Evolutionary conservation across 202 grass and related monocot genomes (phyloP), one percentile per base, ranked within the genome.

Genomic region (Sporobolus alterniflorus): DNA sequence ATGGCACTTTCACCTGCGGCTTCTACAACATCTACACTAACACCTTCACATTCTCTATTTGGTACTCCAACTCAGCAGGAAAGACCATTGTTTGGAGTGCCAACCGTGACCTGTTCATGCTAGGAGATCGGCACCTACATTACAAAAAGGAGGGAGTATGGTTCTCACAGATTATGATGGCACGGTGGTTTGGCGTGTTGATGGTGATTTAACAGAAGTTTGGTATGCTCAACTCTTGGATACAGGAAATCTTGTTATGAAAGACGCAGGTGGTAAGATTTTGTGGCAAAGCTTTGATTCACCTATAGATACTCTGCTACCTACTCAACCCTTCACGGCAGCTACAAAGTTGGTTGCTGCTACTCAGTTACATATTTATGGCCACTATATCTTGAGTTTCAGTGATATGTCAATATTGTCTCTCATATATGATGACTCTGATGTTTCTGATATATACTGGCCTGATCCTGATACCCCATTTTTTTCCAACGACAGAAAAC

Each of bases 1-100:
- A 17, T 97, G 88, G 83, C 89, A 91, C 69, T 80, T 96, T 93
- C 74, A 81, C 88, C 17, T 90, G 89, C 21, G 91, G 91, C 59
- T 97, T 97, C 74, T 66, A 84, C 50, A 18, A 11, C 32, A 46
- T 89, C 43, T 92, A 81, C 39, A 5, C 29, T 9, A 57, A 64
- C 32, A 77, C 86, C 80, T 91, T 87, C 77, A 89, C 81, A 74
- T 93, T 93, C 81, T 93, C 94, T 0, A 56, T 90, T 14, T 97
- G 88, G 86, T 93, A 91, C 64, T 74, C 81, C 10, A 73, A 83
- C 26, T 69, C 82, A 22, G 36, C 15, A 48, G 49, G 47, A 62
- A 64, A 24, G 56, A 92, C 84, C 31, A 22, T 75, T 40, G 69
- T 89, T 31, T 94, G 92, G 92, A 91, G 72, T 28, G 89, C 87